phyloP scores from a whole-genome alignment of 2,329 filamentous ascomycete species.

The Dactylella cylindrospora region DNA sequence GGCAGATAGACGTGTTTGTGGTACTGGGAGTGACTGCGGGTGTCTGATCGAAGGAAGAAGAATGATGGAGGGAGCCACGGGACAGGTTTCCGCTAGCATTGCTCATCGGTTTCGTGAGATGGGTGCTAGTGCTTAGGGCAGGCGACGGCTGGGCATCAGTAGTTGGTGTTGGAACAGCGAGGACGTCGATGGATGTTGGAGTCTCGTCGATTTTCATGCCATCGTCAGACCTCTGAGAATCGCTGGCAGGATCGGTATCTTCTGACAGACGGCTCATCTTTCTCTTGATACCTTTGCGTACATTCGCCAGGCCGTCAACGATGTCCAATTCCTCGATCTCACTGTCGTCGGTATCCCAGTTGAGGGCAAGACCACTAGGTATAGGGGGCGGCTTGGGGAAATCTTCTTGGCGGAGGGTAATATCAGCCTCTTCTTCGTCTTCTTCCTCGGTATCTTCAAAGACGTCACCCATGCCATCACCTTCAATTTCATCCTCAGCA shows the following conservation, averaged over 20 bases:
- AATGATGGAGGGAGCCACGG: conserved; percentile 31
- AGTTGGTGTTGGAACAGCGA: conserved; percentile 34
- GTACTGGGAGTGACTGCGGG: conserved; percentile 44
- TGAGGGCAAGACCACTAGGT: conserved; percentile 30
- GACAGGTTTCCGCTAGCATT: conserved; percentile 33
- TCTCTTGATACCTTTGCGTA: conserved; percentile 42
- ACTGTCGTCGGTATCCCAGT: conserved; percentile 37
- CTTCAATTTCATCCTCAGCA: conserved; percentile 62
- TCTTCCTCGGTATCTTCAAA: conserved; percentile 80
- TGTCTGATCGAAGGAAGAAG: conserved; percentile 42
- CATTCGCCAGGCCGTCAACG: conserved; percentile 37
- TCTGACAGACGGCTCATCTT: conserved; percentile 44
- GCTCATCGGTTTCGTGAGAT: conserved; percentile 40
- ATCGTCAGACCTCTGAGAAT: conserved; percentile 41
- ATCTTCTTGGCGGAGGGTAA: conserved; percentile 41
- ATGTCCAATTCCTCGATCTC: conserved; percentile 48
- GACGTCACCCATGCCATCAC: conserved; percentile 76
- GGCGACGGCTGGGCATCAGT: conserved; percentile 37
- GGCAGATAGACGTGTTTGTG: conserved; percentile 36
- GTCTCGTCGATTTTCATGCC: conserved; percentile 22
- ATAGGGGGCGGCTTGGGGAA: conserved; percentile 33
- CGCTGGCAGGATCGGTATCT: conserved; percentile 48
- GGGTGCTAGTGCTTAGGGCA: conserved; percentile 20
- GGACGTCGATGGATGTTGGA: conserved; percentile 20
- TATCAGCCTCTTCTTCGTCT: conserved; percentile 47